Evolutionary conservation across 441 rosid genomes (phyloP), one percentile per base, ranked within the genome.

Genomic region (Bocquillonia castaneifolia): DNA sequence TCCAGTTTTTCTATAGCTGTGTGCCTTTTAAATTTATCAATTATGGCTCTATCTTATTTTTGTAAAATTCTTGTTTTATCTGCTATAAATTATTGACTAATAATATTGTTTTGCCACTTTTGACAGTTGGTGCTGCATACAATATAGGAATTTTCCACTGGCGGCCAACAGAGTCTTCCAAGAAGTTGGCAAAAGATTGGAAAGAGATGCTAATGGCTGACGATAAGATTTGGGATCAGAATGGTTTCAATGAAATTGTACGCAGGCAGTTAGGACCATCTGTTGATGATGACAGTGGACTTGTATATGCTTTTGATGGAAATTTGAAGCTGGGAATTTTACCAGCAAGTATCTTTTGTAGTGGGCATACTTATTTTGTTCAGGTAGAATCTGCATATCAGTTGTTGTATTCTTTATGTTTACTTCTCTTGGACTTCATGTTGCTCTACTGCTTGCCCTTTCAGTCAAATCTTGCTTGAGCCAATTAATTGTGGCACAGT

Each of bases 201-300:
- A 92, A 92, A 82, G 89, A 86, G 7, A 77, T 83, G 82, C 95
- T 95, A 72, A 68, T 95, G 54, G 91, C 97, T 5, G 95, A 95
- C 51, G 99, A 92, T 65, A 86, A 82, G 79, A 92, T 92, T 70
- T 95, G 99, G 99, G 99, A 95, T 86, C 99, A 95, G 75, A 90
- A 90, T 80, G 99, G 99, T 28, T 95, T 95, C 81, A 95, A 95
- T 67, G 87, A 90, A 22, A 80, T 92, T 61, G 82, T 95, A 61
- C 86, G 84, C 70, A 89, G 73, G 77, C 94, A 92, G 87, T 68
- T 89, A 73, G 99, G 99, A 45, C 99, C 99, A 45, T 81, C 97
- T 57, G 89, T 90, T 73, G 89, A 83, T 70, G 92, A 83, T 50
- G 88, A 84, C 34, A 82, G 82, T 76, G 96, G 92, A 71, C 90